A percentile compares a stretch with the other conserved stretches of the same genome.
Conservation (phyloP, 1,284 basidiomycete genomes). For the Cutaneotrichosporon arboriforme region DNA sequence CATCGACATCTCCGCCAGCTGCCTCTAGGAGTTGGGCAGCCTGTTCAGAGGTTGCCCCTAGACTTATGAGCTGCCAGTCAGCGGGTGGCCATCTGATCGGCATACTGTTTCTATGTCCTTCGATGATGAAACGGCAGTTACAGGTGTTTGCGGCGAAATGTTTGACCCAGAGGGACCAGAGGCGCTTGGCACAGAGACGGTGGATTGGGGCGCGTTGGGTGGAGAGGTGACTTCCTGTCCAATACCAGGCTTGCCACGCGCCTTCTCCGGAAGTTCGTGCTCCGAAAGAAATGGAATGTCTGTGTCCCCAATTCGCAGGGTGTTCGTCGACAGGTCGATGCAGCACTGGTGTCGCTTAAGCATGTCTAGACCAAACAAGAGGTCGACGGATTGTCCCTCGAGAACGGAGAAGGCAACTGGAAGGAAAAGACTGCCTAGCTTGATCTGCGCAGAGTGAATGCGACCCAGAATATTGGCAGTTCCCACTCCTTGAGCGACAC, state of each 20-base stretch:
- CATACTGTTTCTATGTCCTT: constrained; percentile 29
- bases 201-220: neutral
- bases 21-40: constrained; percentile 73
- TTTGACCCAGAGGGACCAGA: neutral
- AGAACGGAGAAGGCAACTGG: constrained; percentile 93
- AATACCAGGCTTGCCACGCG: constrained; percentile 24
- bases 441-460: constrained; percentile 88
- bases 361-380: constrained; percentile 96
- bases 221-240: neutral
- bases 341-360: constrained; percentile 93
- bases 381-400: constrained; percentile 88
- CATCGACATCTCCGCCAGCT: constrained; percentile 76
- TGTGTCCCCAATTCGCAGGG: constrained; percentile 78
- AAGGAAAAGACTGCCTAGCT: constrained; percentile 73
- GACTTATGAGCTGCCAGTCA: constrained; percentile 28
- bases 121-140: neutral
- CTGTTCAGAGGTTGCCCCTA: constrained; percentile 68
- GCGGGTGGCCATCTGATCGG: neutral
- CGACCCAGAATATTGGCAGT: constrained; percentile 91
- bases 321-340: constrained; percentile 85
- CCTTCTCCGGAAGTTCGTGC: constrained; percentile 86
- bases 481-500: constrained; percentile 91
- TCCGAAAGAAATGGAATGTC: constrained; percentile 85
- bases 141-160: neutral
- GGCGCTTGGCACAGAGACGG: neutral